Evolutionary conservation across 2,329 filamentous ascomycete species (phyloP), one percentile per base, ranked within the genome.

Genomic region (Aspergillus sp.): DNA sequence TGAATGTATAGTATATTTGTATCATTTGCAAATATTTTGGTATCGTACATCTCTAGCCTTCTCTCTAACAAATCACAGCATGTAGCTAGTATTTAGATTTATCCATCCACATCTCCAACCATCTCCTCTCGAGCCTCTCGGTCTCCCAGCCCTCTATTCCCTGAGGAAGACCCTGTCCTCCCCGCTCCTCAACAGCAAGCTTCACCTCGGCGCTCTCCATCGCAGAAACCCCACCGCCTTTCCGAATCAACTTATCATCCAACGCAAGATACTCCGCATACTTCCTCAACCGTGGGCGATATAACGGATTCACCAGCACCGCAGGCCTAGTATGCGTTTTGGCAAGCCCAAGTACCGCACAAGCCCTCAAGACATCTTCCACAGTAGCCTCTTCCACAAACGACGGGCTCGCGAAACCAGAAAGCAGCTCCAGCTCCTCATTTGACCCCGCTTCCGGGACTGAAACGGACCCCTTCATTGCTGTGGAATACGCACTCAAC

Each of bases 141-240:
- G 55, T 67, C 56, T 68, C 63, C 52, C 59, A 64, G 2, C 55
- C 66, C 19, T 59, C 57, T 35, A 54, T 52, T 8, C 61, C 68
- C 44, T 60, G 61, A 19, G 62, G 60, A 37, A 73, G 63, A 56
- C 73, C 73, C n/a, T 71, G 68, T 24, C 73, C 74, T 4, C 88
- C 90, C 14, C 89, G 81, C 62, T 91, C 89, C 57, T 85, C 81
- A 66, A 89, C 89, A 14, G 90, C 90, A 58, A 91, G 81, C 59
- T 77, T 76, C 19, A 92, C 76, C 77, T 96, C 91, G 40, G 84
- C 82, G 7, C 75, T 75, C 62, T 82, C 82, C 65, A 96, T 76
- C 21, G 75, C 81, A 3, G 69, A 63, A 5, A 84, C 80, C 0
- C 87, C 89, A 1, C 89, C 90, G 47, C 84, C 83, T 39, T 80